These are phyloP conservation scores for Nannizzia gypsea DNA, from an alignment of 2,329 filamentous ascomycete species.

Conservation along the genomic window DNA sequence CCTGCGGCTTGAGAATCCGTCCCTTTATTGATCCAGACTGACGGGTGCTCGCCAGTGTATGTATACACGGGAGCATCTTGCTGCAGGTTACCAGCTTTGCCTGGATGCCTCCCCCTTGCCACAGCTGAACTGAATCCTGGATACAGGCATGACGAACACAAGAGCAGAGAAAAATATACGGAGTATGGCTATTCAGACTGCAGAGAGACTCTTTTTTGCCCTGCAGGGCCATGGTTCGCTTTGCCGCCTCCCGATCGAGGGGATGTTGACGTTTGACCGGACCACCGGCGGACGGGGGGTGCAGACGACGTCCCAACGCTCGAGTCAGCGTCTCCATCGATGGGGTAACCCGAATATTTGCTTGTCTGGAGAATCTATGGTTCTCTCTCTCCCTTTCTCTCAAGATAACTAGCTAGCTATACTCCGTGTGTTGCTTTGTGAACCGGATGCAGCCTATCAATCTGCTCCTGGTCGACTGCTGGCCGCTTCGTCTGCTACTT, in stretches of 20 bases:
- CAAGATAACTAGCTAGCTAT: too few species aligned
- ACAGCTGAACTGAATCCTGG: neutral
- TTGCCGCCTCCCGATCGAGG: neutral
- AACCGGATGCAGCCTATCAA: neutral
- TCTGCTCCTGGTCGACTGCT: neutral
- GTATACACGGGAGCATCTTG: too few species aligned
- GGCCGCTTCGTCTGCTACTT: too few species aligned
- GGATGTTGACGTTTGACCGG: neutral
- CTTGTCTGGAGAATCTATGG: neutral
- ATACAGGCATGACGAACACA: neutral
- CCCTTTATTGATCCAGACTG: constrained; percentile 11
- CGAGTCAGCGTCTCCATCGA: neutral
- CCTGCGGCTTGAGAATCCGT: constrained; percentile 4
- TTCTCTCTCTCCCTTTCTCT: too few species aligned
- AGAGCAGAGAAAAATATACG: too few species aligned
- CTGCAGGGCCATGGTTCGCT: neutral
- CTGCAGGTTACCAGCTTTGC: neutral
- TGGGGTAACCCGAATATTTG: neutral
- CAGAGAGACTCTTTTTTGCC: neutral
- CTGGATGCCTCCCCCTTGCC: neutral
- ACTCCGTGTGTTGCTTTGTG: neutral
- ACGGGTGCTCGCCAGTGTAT: constrained; percentile 1
- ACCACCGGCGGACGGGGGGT: neutral
- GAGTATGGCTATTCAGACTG: neutral
- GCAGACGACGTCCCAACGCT: neutral